These are phyloP conservation scores for Golubevia sp. DNA, from an alignment of 1,284 basidiomycete genomes.

Conservation along the genomic window DNA sequence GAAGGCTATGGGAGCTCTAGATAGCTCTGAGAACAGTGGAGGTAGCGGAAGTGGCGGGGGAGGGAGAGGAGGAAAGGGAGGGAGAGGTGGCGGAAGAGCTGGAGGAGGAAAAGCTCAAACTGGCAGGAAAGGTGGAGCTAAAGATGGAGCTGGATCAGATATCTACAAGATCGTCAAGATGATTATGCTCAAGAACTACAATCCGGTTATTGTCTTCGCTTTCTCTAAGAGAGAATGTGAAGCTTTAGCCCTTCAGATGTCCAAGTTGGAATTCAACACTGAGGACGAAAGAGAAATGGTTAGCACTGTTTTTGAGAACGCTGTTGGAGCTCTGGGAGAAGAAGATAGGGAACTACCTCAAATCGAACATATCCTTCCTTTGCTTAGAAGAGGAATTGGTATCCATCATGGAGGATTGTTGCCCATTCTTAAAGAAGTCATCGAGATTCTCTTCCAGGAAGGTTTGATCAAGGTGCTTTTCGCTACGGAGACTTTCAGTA, in stretches of 20 bases:
- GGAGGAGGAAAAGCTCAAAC: conserved; percentile 74
- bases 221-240: conserved; percentile 99
- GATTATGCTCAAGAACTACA: conserved; percentile 98
- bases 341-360: conserved; percentile 91
- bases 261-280: conserved; percentile 94
- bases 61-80: conserved; percentile 76
- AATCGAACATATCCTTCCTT: conserved; percentile 88
- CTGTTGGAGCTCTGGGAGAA: conserved; percentile 83
- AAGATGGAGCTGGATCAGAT: conserved; percentile 92
- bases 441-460: conserved; percentile 99
- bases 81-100: conserved; percentile 68
- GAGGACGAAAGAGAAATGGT: conserved; percentile 91
- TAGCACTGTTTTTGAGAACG: conserved; percentile 88
- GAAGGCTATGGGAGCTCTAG: conserved; percentile 94
- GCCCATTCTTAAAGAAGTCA: conserved; percentile 97
- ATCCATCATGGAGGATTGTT: conserved; percentile 98
- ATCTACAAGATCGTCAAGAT: conserved; percentile 98
- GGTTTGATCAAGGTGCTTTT: conserved; percentile 99
- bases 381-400: conserved; percentile 93
- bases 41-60: conserved; percentile 68
- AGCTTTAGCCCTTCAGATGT: conserved; percentile 83
- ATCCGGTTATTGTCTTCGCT: conserved; percentile 97
- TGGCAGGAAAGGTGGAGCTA: conserved; percentile 79
- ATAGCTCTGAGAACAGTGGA: conserved; percentile 73
- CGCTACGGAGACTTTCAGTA: conserved; percentile 98